A percentile compares a stretch with the other conserved stretches of the same genome.
Evolutionary conservation across 2,329 filamentous ascomycete genomes (phyloP).

Genomic region (Sarocladiaceae sp.): DNA sequence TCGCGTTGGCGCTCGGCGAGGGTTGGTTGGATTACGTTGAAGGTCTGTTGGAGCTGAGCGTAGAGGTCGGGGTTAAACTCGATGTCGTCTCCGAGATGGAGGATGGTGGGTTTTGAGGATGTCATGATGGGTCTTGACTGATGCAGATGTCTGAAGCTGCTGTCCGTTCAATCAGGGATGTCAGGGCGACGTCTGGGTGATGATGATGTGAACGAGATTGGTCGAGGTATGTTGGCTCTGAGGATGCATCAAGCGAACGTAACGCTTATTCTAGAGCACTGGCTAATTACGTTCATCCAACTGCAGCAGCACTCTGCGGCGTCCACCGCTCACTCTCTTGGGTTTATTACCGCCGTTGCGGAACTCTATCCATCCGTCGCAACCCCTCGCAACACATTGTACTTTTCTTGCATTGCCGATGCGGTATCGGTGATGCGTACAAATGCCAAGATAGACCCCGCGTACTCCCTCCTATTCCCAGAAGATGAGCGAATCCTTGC

Average conservation of each 20-base stretch:
- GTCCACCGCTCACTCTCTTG: too few species aligned
- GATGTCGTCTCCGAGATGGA: constrained; percentile 28
- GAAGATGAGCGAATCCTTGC: too few species aligned
- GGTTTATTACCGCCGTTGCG: neutral
- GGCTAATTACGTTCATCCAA: too few species aligned
- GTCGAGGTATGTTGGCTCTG: too few species aligned
- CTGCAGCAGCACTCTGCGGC: too few species aligned
- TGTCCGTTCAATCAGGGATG: neutral
- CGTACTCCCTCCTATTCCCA: neutral
- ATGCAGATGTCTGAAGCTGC: neutral
- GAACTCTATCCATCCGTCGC: too few species aligned
- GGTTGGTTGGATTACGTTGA: constrained; percentile 30
- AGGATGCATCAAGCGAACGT: too few species aligned
- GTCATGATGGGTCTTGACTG: neutral
- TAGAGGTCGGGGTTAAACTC: constrained; percentile 26
- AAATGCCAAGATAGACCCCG: neutral
- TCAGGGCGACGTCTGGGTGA: neutral
- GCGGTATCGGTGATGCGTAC: neutral
- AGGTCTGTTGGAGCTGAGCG: constrained; percentile 21
- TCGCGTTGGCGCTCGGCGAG: constrained; percentile 31
- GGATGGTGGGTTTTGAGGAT: constrained; percentile 20
- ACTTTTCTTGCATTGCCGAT: neutral
- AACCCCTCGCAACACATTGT: neutral
- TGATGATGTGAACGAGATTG: neutral
- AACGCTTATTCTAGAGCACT: too few species aligned